Percentiles rank a stretch among this genome's conserved stretches.
These are phyloP conservation scores for Zanthoxylum bungeanum DNA, from an alignment of 345 rosid genomes.

Conservation along the genomic window DNA sequence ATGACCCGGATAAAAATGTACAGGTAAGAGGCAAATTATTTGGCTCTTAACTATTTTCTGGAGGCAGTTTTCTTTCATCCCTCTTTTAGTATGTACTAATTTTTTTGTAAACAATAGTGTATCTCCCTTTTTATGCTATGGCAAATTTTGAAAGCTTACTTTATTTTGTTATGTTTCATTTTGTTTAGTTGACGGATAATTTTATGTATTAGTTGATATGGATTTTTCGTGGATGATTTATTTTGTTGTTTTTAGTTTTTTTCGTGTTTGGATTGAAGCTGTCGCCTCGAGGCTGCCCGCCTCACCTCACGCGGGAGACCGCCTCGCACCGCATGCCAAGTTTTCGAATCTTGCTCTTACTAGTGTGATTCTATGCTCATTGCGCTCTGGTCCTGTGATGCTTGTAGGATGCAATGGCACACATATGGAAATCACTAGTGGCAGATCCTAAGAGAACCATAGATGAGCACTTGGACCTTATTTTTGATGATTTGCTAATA, in stretches of 20 bases:
- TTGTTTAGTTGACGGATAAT: too few relatives aligned
- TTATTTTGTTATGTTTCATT: too few relatives aligned
- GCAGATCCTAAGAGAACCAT: conserved; percentile 77
- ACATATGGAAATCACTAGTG: conserved; percentile 92
- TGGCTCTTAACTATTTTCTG: conserved; percentile 1
- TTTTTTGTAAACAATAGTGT: background rate
- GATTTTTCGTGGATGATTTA: too few relatives aligned
- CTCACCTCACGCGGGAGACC: too few relatives aligned
- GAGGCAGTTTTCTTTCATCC: background rate
- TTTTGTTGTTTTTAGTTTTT: too few relatives aligned
- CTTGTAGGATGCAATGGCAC: conserved; percentile 89
- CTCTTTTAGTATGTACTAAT: background rate
- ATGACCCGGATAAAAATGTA: conserved; percentile 96
- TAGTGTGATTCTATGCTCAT: conserved; percentile 3
- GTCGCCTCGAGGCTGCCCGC: too few relatives aligned
- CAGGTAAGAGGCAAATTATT: conserved; percentile 48
- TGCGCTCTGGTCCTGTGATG: conserved; percentile 20
- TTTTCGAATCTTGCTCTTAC: too few relatives aligned
- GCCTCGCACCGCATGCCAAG: too few relatives aligned
- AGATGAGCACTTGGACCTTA: conserved; percentile 78
- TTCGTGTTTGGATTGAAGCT: too few relatives aligned
- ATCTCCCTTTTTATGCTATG: background rate
- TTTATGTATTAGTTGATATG: too few relatives aligned
- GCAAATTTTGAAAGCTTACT: background rate
- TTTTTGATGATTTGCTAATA: conserved; percentile 69